Conservation (phyloP, 768 basidiomycete species). For the Tulasnella sp. region DNA sequence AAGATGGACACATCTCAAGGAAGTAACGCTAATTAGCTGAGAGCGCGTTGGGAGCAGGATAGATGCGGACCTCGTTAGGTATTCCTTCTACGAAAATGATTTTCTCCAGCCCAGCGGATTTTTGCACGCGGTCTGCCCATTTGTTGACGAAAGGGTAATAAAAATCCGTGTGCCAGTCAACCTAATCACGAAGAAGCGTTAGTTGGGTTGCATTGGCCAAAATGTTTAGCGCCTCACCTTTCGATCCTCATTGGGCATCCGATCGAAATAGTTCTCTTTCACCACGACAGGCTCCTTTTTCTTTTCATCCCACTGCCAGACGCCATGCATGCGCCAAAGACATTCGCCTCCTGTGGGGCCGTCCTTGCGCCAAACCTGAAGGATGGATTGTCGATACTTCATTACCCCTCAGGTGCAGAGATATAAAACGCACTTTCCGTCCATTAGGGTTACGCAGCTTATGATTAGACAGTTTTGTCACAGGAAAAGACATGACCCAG, state of each 20-base stretch:
- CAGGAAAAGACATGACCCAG: slow-evolving; percentile 80
- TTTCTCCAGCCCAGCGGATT: slow-evolving; percentile 42
- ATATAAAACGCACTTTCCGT: slow-evolving; percentile 26
- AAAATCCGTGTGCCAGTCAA: slow-evolving; percentile 80
- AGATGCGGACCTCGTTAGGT: slow-evolving; percentile 71
- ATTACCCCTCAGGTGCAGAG: no score
- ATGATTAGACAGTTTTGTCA: slow-evolving; percentile 57
- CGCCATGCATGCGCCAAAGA: slow-evolving; percentile 83
- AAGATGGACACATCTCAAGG: slow-evolving; percentile 60
- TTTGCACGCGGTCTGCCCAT: slow-evolving; percentile 54
- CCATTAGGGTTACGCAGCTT: slow-evolving; percentile 49
- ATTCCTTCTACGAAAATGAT: slow-evolving; percentile 68
- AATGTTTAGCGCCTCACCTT: slow-evolving; percentile 35
- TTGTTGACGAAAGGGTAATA: slow-evolving; percentile 65
- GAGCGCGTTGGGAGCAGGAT: neutral
- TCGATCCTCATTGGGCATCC: slow-evolving; percentile 50
- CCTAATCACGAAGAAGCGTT: slow-evolving; percentile 29
- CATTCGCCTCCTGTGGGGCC: slow-evolving; percentile 66
- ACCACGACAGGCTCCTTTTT: slow-evolving; percentile 62
- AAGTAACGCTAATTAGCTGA: neutral
- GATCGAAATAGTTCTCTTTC: slow-evolving; percentile 73
- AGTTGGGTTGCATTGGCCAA: neutral
- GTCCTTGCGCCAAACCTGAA: slow-evolving; percentile 51
- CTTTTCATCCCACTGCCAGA: slow-evolving; percentile 77
- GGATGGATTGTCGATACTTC: neutral